A percentile compares a stretch with the other conserved stretches of the same genome.
These are phyloP conservation scores for Reticulascus tulasneorum DNA, from an alignment of 2,329 filamentous ascomycete genomes.

Conservation along the genomic window DNA sequence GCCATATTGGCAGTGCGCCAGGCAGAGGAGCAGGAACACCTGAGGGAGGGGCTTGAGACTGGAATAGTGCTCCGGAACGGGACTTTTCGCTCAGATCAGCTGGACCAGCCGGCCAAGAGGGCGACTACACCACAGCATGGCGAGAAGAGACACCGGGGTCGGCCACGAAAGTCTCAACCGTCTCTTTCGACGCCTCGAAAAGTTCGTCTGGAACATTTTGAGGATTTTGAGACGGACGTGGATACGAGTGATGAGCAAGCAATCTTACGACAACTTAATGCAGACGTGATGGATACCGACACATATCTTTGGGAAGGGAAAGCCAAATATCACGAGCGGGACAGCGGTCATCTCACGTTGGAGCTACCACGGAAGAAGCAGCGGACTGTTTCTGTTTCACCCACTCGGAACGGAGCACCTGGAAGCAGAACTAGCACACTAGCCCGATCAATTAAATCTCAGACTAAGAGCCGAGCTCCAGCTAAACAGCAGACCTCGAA, in stretches of 20 bases:
- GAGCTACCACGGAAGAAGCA: constrained; percentile 9
- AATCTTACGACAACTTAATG: constrained; percentile 9
- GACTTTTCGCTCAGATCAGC: not conserved
- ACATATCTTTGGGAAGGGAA: constrained; percentile 2
- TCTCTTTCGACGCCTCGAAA: constrained; percentile 34
- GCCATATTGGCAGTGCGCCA: too few relatives aligned
- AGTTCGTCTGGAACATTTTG: constrained; percentile 23
- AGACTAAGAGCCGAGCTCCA: too few relatives aligned
- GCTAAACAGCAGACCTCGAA: too few relatives aligned
- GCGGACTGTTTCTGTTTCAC: not conserved
- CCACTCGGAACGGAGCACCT: too few relatives aligned
- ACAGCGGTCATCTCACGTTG: not conserved
- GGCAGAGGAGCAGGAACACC: constrained; percentile 20
- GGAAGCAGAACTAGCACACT: too few relatives aligned
- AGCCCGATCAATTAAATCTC: too few relatives aligned
- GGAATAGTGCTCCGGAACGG: constrained; percentile 3
- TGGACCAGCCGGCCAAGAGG: not conserved
- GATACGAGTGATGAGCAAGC: constrained; percentile 20
- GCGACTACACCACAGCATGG: constrained; percentile 21
- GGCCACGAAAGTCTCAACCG: constrained; percentile 20
- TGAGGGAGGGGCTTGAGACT: constrained; percentile 3
- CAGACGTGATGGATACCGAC: not conserved
- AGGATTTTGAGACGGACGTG: constrained; percentile 12
- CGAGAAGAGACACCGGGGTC: constrained; percentile 14
- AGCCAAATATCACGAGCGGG: too few relatives aligned